Conservation (phyloP, 2,329 filamentous ascomycete species). For the Plectosphaerella plurivora region DNA sequence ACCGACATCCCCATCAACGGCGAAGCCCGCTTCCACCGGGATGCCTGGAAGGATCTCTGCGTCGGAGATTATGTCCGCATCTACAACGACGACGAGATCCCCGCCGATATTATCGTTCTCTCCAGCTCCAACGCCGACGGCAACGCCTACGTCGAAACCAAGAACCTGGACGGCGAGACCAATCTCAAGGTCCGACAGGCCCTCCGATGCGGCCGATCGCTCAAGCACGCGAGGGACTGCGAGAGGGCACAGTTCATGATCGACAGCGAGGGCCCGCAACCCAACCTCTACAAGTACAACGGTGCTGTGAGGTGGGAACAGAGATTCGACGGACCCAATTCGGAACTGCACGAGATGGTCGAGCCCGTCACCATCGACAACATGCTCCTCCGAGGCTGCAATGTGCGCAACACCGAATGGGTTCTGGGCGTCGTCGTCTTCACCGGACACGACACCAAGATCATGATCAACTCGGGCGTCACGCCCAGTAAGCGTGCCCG, state of each 20-base stretch:
- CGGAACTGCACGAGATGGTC: conserved; percentile 70
- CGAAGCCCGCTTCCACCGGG: conserved; percentile 82
- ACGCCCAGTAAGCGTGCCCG: conserved; percentile 91
- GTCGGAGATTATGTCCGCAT: conserved; percentile 96
- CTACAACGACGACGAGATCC: conserved; percentile 93
- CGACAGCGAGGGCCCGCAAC: conserved; percentile 85
- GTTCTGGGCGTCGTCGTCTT: conserved; percentile 87
- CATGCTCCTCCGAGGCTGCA: conserved; percentile 86
- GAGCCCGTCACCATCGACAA: conserved; percentile 96
- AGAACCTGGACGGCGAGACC: conserved; percentile 96
- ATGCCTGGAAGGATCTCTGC: conserved; percentile 91
- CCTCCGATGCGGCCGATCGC: conserved; percentile 73
- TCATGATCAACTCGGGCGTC: conserved; percentile 97
- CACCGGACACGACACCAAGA: conserved; percentile 95
- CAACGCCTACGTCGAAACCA: conserved; percentile 95
- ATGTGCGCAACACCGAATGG: conserved; percentile 94
- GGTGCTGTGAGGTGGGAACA: conserved; percentile 87
- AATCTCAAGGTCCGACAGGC: conserved; percentile 94
- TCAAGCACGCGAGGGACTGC: conserved; percentile 89
- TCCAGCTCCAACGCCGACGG: conserved; percentile 93
- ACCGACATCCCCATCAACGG: conserved; percentile 59
- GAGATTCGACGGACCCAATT: conserved; percentile 54
- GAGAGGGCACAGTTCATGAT: conserved; percentile 83
- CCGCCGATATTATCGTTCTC: conserved; percentile 86
- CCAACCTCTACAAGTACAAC: conserved; percentile 94